Conservation (phyloP, 257 asterid species). For the Solanum raphanifolium region DNA sequence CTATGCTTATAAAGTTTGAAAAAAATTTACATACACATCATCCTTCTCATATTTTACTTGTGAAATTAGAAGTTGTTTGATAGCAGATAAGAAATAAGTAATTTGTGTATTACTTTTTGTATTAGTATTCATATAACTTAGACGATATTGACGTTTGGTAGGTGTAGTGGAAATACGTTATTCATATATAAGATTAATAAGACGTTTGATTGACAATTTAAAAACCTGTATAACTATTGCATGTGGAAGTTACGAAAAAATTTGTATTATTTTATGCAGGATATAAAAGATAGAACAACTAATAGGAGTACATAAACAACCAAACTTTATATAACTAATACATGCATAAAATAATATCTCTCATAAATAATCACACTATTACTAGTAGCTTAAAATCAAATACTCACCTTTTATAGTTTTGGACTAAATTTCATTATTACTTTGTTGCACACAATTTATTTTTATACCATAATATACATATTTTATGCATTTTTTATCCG, state of each 20-base stretch:
- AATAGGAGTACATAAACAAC: background rate
- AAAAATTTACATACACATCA: background rate
- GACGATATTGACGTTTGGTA: background rate
- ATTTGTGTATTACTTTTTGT: fast-evolving
- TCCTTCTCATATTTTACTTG: background rate
- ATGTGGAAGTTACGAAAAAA: background rate
- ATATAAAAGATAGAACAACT: background rate
- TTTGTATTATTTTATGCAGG: too few relatives aligned
- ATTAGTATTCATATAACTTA: too few relatives aligned
- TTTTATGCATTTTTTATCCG: too few relatives aligned
- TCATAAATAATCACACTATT: background rate
- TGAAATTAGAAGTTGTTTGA: background rate
- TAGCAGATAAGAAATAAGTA: too few relatives aligned
- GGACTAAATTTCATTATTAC: too few relatives aligned
- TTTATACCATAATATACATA: too few relatives aligned
- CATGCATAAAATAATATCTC: background rate
- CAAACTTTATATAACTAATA: too few relatives aligned
- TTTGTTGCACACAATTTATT: too few relatives aligned
- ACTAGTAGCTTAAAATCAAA: background rate
- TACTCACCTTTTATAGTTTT: too few relatives aligned
- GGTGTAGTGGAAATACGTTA: too few relatives aligned
- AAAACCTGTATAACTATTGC: background rate
- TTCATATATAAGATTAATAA: background rate
- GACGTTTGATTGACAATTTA: too few relatives aligned
- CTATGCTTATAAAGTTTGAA: background rate